These are phyloP conservation scores for Geranium rotundifolium DNA, from an alignment of 345 rosid species.

Conservation along the genomic window DNA sequence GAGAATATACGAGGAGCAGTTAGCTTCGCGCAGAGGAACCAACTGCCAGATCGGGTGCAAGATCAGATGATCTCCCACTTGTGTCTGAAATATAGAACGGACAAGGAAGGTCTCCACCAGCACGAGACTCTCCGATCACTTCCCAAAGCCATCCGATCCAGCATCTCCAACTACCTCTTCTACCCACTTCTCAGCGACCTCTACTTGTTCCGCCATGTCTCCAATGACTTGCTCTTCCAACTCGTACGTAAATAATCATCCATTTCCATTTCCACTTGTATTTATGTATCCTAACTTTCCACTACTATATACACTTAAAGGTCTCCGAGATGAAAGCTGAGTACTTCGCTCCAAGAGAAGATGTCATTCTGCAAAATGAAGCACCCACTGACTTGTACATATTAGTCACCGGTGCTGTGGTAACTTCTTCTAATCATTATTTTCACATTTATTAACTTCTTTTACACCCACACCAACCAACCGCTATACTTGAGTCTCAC, in stretches of 20 bases:
- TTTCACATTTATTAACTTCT: too few species aligned
- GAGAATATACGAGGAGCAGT: constrained; percentile 74
- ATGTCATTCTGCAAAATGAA: constrained; percentile 81
- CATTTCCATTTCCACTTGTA: too few species aligned
- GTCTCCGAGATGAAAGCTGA: constrained; percentile 89
- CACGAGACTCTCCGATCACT: constrained; percentile 74
- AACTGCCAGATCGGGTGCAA: constrained; percentile 56
- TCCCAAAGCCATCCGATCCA: constrained; percentile 85
- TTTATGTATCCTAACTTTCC: too few species aligned
- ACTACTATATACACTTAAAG: too few species aligned
- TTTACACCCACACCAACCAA: too few species aligned
- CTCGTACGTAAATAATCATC: too few species aligned
- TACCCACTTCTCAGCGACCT: constrained; percentile 53
- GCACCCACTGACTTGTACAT: constrained; percentile 81
- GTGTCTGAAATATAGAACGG: constrained; percentile 69
- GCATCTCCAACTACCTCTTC: constrained; percentile 61
- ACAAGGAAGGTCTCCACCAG: constrained; percentile 83
- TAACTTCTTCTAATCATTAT: constrained; percentile 14
- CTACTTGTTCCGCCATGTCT: constrained; percentile 7
- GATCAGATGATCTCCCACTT: constrained; percentile 94
- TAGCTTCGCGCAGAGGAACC: constrained; percentile 71
- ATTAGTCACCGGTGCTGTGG: constrained; percentile 73
- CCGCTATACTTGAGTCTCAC: too few species aligned
- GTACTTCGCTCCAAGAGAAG: constrained; percentile 89
- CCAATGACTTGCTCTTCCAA: constrained; percentile 68